phyloP scores from a whole-genome alignment of 2,329 filamentous ascomycete genomes.

The Cladophialophora psammophila region DNA sequence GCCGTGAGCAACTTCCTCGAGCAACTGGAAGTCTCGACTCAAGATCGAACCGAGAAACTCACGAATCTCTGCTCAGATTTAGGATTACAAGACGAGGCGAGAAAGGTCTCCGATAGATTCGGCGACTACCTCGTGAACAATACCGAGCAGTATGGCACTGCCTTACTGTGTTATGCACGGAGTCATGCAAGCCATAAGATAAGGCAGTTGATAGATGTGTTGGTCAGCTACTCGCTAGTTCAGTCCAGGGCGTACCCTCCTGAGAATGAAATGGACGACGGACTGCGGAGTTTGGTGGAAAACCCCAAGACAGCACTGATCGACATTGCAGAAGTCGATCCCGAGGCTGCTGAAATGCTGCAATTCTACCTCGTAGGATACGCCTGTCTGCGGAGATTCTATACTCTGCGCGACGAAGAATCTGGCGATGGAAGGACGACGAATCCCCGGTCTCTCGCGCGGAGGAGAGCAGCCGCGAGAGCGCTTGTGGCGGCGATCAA shows the following conservation, averaged over 20 bases:
- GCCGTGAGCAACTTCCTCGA: constrained; percentile 77
- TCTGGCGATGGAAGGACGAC: constrained; percentile 42
- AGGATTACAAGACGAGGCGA: constrained; percentile 78
- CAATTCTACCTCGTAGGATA: constrained; percentile 90
- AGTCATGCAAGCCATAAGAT: constrained; percentile 81
- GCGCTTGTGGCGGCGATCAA: constrained; percentile 83
- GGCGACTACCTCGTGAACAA: constrained; percentile 77
- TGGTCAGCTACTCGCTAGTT: constrained; percentile 85
- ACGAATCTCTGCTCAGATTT: constrained; percentile 79
- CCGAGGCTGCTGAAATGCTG: constrained; percentile 81
- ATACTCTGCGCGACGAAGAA: constrained; percentile 82
- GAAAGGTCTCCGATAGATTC: constrained; percentile 84
- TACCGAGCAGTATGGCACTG: constrained; percentile 81
- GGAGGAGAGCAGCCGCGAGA: constrained; percentile 73
- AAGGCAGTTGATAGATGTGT: constrained; percentile 81
- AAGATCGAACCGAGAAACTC: constrained; percentile 78
- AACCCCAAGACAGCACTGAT: constrained; percentile 76
- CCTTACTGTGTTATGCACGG: constrained; percentile 88
- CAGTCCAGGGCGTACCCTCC: constrained; percentile 83
- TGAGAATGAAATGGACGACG: constrained; percentile 72
- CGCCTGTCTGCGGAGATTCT: constrained; percentile 87
- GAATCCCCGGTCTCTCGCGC: constrained; percentile 57
- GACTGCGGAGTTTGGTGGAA: constrained; percentile 72
- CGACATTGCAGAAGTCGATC: constrained; percentile 74
- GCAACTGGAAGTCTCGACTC: constrained; percentile 73